Percentiles rank a stretch among this genome's conserved stretches.
phyloP scores from a whole-genome alignment of 352 stramenopile species.

The Phytophthora melonis region DNA sequence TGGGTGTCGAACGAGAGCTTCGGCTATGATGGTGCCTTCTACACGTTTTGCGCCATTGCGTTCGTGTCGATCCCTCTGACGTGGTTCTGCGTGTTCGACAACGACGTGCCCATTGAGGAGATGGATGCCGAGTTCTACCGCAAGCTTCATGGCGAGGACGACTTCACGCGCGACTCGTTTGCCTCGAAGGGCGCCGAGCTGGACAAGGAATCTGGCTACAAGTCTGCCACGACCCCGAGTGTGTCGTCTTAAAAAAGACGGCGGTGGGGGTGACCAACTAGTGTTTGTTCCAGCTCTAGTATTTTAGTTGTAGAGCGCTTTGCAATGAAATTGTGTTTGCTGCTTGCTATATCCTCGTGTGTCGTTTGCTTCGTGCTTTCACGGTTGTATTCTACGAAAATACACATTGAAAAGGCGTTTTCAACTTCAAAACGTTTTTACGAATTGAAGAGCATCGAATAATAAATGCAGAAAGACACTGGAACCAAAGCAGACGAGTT shows the following conservation, averaged over 20 bases:
- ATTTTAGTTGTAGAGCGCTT: no score
- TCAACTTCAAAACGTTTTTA: no score
- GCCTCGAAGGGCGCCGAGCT: conserved; percentile 15
- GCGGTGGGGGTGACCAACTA: no score
- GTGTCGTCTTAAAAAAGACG: not conserved
- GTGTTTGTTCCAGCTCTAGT: no score
- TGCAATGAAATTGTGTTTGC: no score
- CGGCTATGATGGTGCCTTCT: conserved; percentile 34
- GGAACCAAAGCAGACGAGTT: no score
- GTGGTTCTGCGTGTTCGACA: conserved; percentile 71
- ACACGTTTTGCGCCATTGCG: conserved; percentile 62
- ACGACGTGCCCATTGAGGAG: conserved; percentile 40
- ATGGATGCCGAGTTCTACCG: conserved; percentile 27
- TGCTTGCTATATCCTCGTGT: no score
- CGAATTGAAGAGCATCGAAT: no score
- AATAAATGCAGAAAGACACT: no score
- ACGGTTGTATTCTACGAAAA: no score
- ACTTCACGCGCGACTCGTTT: conserved; percentile 13
- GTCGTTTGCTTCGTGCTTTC: no score
- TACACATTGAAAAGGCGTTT: no score
- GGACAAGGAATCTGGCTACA: conserved; percentile 17
- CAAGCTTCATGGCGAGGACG: conserved; percentile 6
- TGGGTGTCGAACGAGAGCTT: conserved; percentile 32
- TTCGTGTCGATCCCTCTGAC: conserved; percentile 49
- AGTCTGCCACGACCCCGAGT: conserved; percentile 1